Percentiles rank a stretch among this genome's conserved stretches.
Evolutionary conservation across 495 filamentous ascomycete species (phyloP).

Genomic region (Hypoxylon trugodes): DNA sequence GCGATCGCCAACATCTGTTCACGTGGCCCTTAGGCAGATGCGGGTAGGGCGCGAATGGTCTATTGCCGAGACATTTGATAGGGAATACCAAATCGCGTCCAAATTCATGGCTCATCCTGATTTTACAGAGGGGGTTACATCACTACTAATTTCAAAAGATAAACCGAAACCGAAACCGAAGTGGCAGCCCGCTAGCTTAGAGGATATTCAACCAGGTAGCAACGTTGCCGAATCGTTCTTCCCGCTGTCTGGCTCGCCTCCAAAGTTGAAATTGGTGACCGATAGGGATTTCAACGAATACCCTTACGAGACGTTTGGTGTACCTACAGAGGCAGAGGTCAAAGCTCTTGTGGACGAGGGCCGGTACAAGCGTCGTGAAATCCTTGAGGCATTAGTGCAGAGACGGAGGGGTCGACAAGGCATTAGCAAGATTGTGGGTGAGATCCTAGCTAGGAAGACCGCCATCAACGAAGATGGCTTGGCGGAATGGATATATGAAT

Average conservation of each 20-base stretch:
- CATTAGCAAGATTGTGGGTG: constrained; percentile 63
- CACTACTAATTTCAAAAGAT: constrained; percentile 72
- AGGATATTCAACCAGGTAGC: constrained; percentile 60
- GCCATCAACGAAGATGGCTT: constrained; percentile 41
- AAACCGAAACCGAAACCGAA: constrained; percentile 55
- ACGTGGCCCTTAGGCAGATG: constrained; percentile 83
- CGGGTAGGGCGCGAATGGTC: constrained; percentile 75
- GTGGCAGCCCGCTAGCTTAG: constrained; percentile 77
- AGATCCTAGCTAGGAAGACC: constrained; percentile 64
- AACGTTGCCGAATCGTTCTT: constrained; percentile 70
- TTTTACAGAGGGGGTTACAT: constrained; percentile 85
- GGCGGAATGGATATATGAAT: constrained; percentile 48
- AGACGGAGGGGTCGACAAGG: constrained; percentile 60
- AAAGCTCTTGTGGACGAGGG: constrained; percentile 58
- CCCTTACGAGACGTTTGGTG: constrained; percentile 68
- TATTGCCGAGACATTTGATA: constrained; percentile 82
- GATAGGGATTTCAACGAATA: constrained; percentile 68
- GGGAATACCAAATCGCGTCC: constrained; percentile 79
- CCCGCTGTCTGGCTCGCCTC: constrained; percentile 45
- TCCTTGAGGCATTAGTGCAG: constrained; percentile 60
- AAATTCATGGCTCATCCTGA: constrained; percentile 89
- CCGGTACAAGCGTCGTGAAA: constrained; percentile 46
- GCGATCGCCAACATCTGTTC: constrained; percentile 83
- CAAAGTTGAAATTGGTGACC: constrained; percentile 60
- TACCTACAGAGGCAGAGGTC: constrained; percentile 80